Evolutionary conservation across 352 stramenopile genomes (phyloP).

Genomic region (Globisporangium cylindrosporum): DNA sequence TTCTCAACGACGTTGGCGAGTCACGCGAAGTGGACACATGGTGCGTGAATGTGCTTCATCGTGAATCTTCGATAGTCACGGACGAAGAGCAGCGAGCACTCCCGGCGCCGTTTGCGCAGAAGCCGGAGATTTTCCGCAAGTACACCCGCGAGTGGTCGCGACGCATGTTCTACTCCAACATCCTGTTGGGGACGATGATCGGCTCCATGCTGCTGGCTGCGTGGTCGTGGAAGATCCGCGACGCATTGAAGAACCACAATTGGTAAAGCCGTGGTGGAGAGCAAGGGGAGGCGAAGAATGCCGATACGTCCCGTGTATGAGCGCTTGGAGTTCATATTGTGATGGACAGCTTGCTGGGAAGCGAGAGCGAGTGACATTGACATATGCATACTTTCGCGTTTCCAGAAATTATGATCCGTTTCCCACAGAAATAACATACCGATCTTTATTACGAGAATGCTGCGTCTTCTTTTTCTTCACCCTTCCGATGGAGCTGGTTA

Average conservation of each 20-base stretch:
- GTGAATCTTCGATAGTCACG: background rate
- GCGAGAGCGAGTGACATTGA: too few relatives aligned
- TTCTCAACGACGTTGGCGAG: background rate
- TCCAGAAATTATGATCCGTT: too few relatives aligned
- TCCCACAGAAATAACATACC: too few relatives aligned
- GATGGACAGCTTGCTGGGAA: too few relatives aligned
- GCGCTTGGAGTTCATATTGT: too few relatives aligned
- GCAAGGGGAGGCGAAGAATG: too few relatives aligned
- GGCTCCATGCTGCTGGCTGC: background rate
- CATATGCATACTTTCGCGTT: too few relatives aligned
- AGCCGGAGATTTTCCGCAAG: background rate
- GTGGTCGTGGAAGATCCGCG: background rate
- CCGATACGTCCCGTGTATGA: too few relatives aligned
- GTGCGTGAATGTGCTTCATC: background rate
- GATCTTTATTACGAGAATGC: too few relatives aligned
- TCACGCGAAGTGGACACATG: background rate
- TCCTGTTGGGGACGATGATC: background rate
- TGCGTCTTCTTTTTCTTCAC: too few relatives aligned
- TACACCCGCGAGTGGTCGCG: conserved; percentile 2
- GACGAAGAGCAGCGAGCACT: background rate
- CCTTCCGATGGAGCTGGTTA: too few relatives aligned
- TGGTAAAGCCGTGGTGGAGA: background rate
- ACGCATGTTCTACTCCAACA: background rate
- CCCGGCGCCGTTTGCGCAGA: background rate
- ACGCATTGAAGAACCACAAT: background rate